Base-by-base conservation (phyloP, 352 stramenopile species). In the Phytopythium delawarense region DNA sequence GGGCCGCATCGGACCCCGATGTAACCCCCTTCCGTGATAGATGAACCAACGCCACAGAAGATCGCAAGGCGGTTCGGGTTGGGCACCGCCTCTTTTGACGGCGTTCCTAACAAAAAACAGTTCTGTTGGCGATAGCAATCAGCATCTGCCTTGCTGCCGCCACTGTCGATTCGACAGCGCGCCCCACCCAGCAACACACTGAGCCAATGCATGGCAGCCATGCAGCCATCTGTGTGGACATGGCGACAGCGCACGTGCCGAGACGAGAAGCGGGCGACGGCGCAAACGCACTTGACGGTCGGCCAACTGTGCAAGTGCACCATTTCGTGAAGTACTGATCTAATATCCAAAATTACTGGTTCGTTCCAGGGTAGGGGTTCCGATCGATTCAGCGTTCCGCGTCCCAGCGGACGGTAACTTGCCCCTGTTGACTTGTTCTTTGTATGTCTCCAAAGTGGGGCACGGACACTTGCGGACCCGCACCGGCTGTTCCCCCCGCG, bases 1-100 rank as follows among this genome's bases (percentile, higher is more conserved):
- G 18, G 2, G 18, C 40, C 40, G 18, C 40, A 11, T 48, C 40
- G 21, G 40, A 44, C 20, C 18, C 39, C 18, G 16, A 48, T 6
- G 7, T 7, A 6, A 18, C 16, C 45, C 11, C 21, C 46, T 52
- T 8, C 21, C 13, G 23, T 34, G 46, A 34, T 52, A 8, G 23
- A 52, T 52, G 21, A 52, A 52, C 46, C 46, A 50, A 50, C 46
- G 46, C 46, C n/a, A n/a, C 46, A 52, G 46, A 52, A 56, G 50
- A 56, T 55, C 28, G 49, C 49, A 37, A 55, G 49, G 25, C 25
- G 49, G 49, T 56, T 56, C 30, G 50, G 50, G 50, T 42, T 40
- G 7, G 50, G 50, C 20, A 56, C 30, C 50, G 28, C 50, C 50
- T 56, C 50, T 56, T 18, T 56, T 56, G 7, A 9, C 30, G 49